Conservation (phyloP, 805 yeast genomes). For the Nakazawaea laoshanensis region DNA sequence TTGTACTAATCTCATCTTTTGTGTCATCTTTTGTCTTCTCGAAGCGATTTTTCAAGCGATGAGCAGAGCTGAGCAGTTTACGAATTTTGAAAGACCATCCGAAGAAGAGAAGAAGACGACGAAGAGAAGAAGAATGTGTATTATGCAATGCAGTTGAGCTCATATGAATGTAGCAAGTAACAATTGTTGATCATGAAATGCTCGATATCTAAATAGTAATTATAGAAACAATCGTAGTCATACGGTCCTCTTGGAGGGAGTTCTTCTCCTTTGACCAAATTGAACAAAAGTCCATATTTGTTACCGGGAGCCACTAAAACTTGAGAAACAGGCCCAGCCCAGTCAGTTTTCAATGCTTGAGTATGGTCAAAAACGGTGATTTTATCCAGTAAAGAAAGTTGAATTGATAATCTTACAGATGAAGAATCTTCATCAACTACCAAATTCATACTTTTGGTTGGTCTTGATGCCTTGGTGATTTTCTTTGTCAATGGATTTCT, state of each 20-base stretch:
- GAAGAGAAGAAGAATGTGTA: too few relatives aligned
- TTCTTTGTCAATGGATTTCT: constrained; percentile 15
- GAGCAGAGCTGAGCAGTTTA: too few relatives aligned
- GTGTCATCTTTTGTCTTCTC: too few relatives aligned
- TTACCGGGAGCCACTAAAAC: constrained; percentile 5
- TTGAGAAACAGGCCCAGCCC: constrained; percentile 8
- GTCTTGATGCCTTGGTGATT: background rate
- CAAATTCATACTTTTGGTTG: constrained; percentile 10
- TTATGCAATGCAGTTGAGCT: too few relatives aligned
- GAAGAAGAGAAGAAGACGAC: too few relatives aligned
- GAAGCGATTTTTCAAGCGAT: too few relatives aligned
- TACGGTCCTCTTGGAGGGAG: constrained; percentile 18
- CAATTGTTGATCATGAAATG: constrained; percentile 15
- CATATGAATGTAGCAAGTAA: too few relatives aligned
- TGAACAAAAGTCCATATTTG: constrained; percentile 13
- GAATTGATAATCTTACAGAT: constrained; percentile 15
- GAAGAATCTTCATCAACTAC: constrained; percentile 19
- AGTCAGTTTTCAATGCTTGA: constrained; percentile 2
- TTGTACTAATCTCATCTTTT: too few relatives aligned
- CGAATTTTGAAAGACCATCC: too few relatives aligned
- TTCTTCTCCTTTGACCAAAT: constrained; percentile 16
- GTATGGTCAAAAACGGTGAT: constrained; percentile 4
- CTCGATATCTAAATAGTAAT: constrained; percentile 16
- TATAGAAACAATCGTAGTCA: constrained; percentile 16
- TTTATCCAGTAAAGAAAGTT: constrained; percentile 11